phyloP scores from a whole-genome alignment of 2,329 filamentous ascomycete genomes.

The Exophiala calicioides region DNA sequence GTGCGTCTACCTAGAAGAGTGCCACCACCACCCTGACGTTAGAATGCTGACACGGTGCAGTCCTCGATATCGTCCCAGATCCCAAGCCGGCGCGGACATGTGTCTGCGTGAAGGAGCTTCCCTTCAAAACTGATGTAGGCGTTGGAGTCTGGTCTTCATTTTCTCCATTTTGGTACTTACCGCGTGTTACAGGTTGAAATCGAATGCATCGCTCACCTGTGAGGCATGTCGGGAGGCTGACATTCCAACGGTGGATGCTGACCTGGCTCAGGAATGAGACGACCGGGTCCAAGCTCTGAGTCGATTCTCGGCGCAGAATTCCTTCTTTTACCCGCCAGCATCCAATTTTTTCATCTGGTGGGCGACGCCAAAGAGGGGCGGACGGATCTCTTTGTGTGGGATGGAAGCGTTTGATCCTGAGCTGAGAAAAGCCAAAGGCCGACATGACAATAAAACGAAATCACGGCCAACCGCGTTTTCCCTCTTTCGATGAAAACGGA shows the following conservation, averaged over 20 bases:
- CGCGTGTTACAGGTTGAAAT: constrained; percentile 28
- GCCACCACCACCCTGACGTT: constrained; percentile 4
- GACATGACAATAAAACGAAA: too few relatives aligned
- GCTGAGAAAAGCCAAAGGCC: too few relatives aligned
- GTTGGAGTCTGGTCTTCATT: too few relatives aligned
- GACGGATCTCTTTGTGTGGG: too few relatives aligned
- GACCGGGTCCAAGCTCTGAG: constrained; percentile 23
- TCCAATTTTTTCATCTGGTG: not conserved
- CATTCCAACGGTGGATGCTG: not conserved
- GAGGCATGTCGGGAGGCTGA: constrained; percentile 18
- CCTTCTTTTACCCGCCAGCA: not conserved
- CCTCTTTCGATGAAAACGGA: constrained; percentile 13
- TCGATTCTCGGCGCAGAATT: too few relatives aligned
- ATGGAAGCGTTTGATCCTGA: too few relatives aligned
- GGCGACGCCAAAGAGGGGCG: too few relatives aligned
- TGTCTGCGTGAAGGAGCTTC: constrained; percentile 32
- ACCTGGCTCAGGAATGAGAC: constrained; percentile 2
- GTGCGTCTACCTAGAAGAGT: constrained; percentile 47
- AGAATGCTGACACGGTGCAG: constrained; percentile 17
- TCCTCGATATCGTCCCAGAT: constrained; percentile 27
- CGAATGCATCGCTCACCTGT: constrained; percentile 31
- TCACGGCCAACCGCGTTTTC: too few relatives aligned
- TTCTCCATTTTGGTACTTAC: not conserved
- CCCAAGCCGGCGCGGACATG: constrained; percentile 32
- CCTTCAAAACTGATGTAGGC: constrained; percentile 30